Evolutionary conservation across 768 basidiomycete genomes (phyloP).

Genomic region (Serpula lacrymans): DNA sequence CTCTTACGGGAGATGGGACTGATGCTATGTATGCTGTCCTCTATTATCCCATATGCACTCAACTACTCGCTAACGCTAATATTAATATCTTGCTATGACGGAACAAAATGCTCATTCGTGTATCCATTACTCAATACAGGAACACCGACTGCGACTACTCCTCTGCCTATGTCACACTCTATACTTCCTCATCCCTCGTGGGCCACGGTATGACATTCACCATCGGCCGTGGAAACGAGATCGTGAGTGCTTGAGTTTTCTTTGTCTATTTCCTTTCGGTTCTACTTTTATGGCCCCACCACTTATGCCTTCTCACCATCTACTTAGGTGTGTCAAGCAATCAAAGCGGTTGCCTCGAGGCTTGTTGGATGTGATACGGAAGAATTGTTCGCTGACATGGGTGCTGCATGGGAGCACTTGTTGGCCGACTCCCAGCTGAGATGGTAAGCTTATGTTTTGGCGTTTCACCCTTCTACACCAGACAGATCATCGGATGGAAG

Average conservation of each 20-base stretch:
- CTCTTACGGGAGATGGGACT: slow-evolving; percentile 54
- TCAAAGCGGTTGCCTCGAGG: slow-evolving; percentile 47
- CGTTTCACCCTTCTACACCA: neutral
- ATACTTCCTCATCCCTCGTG: slow-evolving; percentile 40
- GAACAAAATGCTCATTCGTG: neutral
- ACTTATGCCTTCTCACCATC: neutral
- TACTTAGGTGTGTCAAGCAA: slow-evolving; percentile 44
- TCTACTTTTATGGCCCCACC: neutral
- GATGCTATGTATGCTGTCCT: slow-evolving; percentile 54
- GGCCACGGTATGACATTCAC: slow-evolving; percentile 59
- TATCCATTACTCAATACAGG: too few relatives aligned
- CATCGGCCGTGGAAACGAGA: slow-evolving; percentile 61
- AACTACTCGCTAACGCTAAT: too few relatives aligned
- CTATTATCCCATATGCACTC: neutral
- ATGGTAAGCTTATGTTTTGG: slow-evolving; percentile 34
- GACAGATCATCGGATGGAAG: neutral
- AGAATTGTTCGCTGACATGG: slow-evolving; percentile 56
- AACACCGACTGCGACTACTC: slow-evolving; percentile 63
- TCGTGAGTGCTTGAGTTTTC: slow-evolving; percentile 29
- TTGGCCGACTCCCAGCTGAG: slow-evolving; percentile 54
- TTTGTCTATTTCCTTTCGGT: neutral
- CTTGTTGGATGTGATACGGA: slow-evolving; percentile 51
- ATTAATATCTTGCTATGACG: neutral
- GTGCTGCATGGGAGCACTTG: slow-evolving; percentile 51
- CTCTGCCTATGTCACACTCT: slow-evolving; percentile 52